Evolutionary conservation across 1,139 yeast species (phyloP).

Genomic region (Sugiyamaella grinbergsii): DNA sequence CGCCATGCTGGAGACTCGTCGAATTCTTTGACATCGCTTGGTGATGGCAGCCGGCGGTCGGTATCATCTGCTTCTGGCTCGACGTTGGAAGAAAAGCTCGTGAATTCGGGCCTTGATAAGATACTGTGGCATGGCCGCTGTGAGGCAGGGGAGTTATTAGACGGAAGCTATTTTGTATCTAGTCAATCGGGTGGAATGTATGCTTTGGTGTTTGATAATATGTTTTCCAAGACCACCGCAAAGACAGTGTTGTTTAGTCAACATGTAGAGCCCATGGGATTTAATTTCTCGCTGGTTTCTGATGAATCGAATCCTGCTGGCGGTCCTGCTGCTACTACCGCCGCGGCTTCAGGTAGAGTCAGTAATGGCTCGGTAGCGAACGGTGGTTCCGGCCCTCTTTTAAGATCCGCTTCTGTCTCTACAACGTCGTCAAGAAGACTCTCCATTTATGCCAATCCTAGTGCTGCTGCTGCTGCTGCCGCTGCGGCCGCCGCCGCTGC

Average conservation of each 20-base stretch:
- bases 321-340: neutral
- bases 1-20: conserved; percentile 32
- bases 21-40: conserved; percentile 2
- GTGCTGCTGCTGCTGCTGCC: conserved; percentile 14
- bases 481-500: conserved; percentile 12
- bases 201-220: conserved; percentile 91
- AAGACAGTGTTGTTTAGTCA: conserved; percentile 76
- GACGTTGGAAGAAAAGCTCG: conserved; percentile 40
- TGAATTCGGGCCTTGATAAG: conserved; percentile 40
- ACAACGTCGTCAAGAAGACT: conserved; percentile 3
- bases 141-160: conserved; percentile 43
- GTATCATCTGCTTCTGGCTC: conserved; percentile 23
- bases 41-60: conserved; percentile 17
- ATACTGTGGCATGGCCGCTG: conserved; percentile 43
- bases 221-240: conserved; percentile 81
- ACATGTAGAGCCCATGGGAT: conserved; percentile 41
- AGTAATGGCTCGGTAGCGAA: no score
- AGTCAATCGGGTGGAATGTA: conserved; percentile 55
- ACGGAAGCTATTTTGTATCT: conserved; percentile 60
- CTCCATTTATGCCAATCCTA: conserved; percentile 10
- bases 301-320: neutral
- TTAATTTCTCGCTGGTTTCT: neutral
- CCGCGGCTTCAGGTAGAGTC: neutral
- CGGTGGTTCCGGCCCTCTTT: neutral
- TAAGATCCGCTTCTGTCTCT: conserved; percentile 8